Percentiles rank a stretch among this genome's conserved stretches.
These are phyloP conservation scores for Erodium moschatum DNA, from an alignment of 441 rosid genomes.

Conservation along the genomic window DNA sequence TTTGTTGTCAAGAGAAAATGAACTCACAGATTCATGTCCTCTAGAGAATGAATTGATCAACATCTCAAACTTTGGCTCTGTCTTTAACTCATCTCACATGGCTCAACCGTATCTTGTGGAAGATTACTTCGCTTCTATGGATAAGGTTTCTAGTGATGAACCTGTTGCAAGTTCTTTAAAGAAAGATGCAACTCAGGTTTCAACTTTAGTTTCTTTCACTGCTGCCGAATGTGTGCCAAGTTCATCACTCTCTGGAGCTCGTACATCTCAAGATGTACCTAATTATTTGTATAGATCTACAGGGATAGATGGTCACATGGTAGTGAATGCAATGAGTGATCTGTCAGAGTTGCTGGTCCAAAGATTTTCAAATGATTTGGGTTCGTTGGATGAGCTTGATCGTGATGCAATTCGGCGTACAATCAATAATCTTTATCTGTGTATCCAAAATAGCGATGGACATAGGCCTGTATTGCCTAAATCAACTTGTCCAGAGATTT, in stretches of 20 bases:
- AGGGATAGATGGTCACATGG: constrained; percentile 28
- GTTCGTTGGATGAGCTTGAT: constrained; percentile 22
- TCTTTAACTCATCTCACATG: constrained; percentile 15
- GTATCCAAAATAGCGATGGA: constrained; percentile 20
- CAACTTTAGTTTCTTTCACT: too few relatives aligned
- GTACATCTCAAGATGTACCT: constrained; percentile 17
- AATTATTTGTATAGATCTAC: constrained; percentile 23
- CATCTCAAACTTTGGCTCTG: constrained; percentile 20
- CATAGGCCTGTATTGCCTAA: constrained; percentile 20
- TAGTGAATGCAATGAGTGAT: constrained; percentile 35
- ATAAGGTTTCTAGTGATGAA: constrained; percentile 24
- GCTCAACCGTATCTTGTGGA: constrained; percentile 18
- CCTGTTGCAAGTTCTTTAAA: constrained; percentile 17
- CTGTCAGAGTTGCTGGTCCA: constrained; percentile 40
- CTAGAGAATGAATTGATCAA: constrained; percentile 16
- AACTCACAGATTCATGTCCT: constrained; percentile 13
- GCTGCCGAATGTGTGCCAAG: constrained; percentile 14
- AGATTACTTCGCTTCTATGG: constrained; percentile 21
- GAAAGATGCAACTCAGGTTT: too few relatives aligned
- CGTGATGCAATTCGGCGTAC: constrained; percentile 29
- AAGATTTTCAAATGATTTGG: constrained; percentile 32
- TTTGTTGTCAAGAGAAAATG: constrained; percentile 23
- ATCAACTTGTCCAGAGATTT: constrained; percentile 14
- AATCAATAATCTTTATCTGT: constrained; percentile 32
- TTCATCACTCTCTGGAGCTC: constrained; percentile 21